phyloP scores from a whole-genome alignment of 129 eudicot species.

The Arctium minus region DNA sequence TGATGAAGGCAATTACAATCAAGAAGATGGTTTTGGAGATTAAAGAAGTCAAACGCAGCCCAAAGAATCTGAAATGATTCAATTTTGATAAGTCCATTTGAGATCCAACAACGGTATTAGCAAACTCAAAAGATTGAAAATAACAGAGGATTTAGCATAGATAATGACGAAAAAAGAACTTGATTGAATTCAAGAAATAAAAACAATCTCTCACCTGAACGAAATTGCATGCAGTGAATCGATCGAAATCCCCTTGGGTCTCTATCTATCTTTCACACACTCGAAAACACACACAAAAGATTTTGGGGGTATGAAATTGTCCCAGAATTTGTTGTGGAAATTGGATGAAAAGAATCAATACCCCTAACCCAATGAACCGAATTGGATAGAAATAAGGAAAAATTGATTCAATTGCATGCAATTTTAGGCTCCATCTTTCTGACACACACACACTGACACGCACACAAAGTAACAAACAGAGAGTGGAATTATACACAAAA shows the following conservation, averaged over 20 bases:
- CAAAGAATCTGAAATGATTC: constrained; percentile 50
- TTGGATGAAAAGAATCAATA: not conserved
- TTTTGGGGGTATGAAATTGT: not conserved
- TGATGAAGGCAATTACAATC: constrained; percentile 33
- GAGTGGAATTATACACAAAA: not conserved
- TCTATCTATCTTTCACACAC: not conserved
- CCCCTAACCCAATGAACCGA: not conserved
- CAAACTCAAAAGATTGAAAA: not conserved
- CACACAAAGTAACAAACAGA: not conserved
- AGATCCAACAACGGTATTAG: constrained; percentile 3
- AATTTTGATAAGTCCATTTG: constrained; percentile 41
- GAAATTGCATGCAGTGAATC: constrained; percentile 5
- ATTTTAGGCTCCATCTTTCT: constrained; percentile 7
- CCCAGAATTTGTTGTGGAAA: not conserved
- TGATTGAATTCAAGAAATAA: not conserved
- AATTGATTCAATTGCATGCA: constrained; percentile 7
- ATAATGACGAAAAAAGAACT: not conserved
- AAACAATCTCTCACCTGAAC: constrained; percentile 11
- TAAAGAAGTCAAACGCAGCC: constrained; percentile 35
- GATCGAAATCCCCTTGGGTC: not conserved
- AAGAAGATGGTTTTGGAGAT: constrained; percentile 49
- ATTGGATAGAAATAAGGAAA: not conserved
- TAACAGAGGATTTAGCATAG: not conserved
- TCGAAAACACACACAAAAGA: not conserved
- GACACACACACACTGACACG: constrained; percentile 20